Percentiles rank a stretch among this genome's conserved stretches.
These are phyloP conservation scores for Globisporangium cylindrosporum DNA, from an alignment of 352 stramenopile species.

Conservation along the genomic window DNA sequence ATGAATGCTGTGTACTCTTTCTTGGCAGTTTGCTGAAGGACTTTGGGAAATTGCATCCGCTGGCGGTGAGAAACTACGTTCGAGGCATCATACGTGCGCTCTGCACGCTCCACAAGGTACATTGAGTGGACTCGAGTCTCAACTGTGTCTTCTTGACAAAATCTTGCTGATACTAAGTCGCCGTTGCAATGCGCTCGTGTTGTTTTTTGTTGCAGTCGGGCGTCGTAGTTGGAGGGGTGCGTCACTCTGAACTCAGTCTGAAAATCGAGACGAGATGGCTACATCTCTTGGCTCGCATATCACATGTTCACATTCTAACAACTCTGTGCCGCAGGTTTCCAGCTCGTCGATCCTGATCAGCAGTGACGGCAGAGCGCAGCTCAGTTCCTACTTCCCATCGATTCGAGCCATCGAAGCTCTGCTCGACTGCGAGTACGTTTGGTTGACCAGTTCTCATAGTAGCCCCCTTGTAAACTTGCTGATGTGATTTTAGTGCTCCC, in stretches of 20 bases:
- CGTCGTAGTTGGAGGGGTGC: constrained; percentile 24
- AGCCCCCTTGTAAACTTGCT: background rate
- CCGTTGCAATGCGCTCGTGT: background rate
- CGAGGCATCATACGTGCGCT: constrained; percentile 29
- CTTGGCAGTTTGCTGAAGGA: constrained; percentile 15
- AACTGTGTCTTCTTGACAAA: background rate
- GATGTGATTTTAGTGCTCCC: background rate
- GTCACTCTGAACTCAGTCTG: background rate
- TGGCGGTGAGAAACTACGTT: constrained; percentile 33
- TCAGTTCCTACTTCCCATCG: constrained; percentile 2
- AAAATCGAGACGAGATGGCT: background rate
- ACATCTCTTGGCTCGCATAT: background rate
- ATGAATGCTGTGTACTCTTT: background rate
- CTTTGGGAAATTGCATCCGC: constrained; percentile 37
- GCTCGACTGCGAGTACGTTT: constrained; percentile 8
- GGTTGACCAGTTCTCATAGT: background rate
- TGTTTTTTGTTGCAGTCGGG: constrained; percentile 12
- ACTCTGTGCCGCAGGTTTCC: constrained; percentile 5
- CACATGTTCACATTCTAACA: too few relatives aligned
- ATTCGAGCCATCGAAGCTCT: background rate
- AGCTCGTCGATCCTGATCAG: constrained; percentile 14
- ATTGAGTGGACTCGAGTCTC: background rate
- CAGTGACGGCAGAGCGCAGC: constrained; percentile 8
- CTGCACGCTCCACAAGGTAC: constrained; percentile 34
- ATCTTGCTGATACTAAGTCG: background rate